These are phyloP conservation scores for Neonothopanus nambi DNA, from an alignment of 1,284 basidiomycete genomes.

Conservation along the genomic window DNA sequence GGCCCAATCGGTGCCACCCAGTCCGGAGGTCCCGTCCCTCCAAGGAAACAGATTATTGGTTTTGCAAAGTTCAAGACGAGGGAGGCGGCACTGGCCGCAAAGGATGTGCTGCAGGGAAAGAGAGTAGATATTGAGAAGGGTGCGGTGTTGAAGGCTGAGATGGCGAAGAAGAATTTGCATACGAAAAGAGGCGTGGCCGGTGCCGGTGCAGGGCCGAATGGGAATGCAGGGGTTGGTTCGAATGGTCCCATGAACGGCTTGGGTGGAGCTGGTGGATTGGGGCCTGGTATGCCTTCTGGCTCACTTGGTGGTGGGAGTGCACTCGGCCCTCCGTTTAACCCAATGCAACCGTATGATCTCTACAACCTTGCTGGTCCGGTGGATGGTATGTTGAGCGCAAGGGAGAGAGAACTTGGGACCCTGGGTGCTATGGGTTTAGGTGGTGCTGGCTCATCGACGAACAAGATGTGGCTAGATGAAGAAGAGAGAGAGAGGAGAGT, in stretches of 20 bases:
- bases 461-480: constrained; percentile 32
- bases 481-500: constrained; percentile 38
- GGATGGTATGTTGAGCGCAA: constrained; percentile 19
- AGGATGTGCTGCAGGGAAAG: constrained; percentile 88
- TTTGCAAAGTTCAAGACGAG: constrained; percentile 95
- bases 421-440: constrained; percentile 27
- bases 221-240: constrained; percentile 21
- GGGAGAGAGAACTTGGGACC: constrained; percentile 38
- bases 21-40: constrained; percentile 45
- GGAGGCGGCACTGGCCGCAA: constrained; percentile 84
- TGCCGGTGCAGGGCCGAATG: constrained; percentile 26
- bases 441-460: background rate
- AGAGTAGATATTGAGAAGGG: constrained; percentile 95
- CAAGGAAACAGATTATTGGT: constrained; percentile 95
- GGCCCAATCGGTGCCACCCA: too few relatives aligned
- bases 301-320: too few relatives aligned
- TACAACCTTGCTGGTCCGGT: background rate
- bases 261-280: too few relatives aligned
- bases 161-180: constrained; percentile 99
- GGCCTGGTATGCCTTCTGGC: too few relatives aligned
- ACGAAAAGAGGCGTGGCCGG: constrained; percentile 83
- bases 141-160: constrained; percentile 94
- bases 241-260: constrained; percentile 15
- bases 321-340: too few relatives aligned
- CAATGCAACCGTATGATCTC: too few relatives aligned